Conservation (phyloP, 306 rosid genomes). For the Macrotyloma uniflorum region DNA sequence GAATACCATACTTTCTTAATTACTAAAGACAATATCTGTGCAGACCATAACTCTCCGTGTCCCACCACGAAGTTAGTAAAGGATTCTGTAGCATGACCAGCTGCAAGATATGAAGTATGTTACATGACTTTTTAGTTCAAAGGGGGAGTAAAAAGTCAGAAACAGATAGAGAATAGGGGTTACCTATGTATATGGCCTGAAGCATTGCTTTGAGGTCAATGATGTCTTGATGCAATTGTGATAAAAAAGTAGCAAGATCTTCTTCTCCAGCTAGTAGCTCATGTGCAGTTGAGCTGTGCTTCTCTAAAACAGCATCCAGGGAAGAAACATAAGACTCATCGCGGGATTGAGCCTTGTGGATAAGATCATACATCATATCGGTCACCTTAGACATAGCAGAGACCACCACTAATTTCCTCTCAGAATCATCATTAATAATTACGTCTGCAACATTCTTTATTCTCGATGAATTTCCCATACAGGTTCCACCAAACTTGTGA, state of each 20-base stretch:
- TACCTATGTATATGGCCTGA: constrained; percentile 86
- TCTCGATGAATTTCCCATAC: constrained; percentile 74
- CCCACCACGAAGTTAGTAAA: constrained; percentile 93
- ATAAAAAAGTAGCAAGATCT: constrained; percentile 63
- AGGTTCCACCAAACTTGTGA: constrained; percentile 92
- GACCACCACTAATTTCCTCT: constrained; percentile 75
- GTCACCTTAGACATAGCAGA: constrained; percentile 95
- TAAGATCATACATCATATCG: constrained; percentile 87
- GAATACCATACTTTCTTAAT: constrained; percentile 63
- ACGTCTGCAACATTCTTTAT: constrained; percentile 75
- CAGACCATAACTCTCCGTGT: constrained; percentile 94
- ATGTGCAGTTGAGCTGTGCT: constrained; percentile 70
- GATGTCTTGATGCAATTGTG: constrained; percentile 64
- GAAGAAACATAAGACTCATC: constrained; percentile 70
- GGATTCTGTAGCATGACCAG: constrained; percentile 95
- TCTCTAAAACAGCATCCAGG: constrained; percentile 66
- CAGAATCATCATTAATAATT: constrained; percentile 65
- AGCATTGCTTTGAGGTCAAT: constrained; percentile 82
- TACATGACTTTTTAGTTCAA: not conserved
- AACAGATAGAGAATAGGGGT: not conserved
- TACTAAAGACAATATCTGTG: constrained; percentile 69
- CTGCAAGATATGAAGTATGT: constrained; percentile 54
- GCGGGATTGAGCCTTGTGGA: constrained; percentile 76
- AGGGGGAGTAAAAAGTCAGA: not conserved
- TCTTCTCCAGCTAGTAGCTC: constrained; percentile 74